phyloP scores from a whole-genome alignment of 1,284 basidiomycete genomes.

The Hemileia vastatrix region DNA sequence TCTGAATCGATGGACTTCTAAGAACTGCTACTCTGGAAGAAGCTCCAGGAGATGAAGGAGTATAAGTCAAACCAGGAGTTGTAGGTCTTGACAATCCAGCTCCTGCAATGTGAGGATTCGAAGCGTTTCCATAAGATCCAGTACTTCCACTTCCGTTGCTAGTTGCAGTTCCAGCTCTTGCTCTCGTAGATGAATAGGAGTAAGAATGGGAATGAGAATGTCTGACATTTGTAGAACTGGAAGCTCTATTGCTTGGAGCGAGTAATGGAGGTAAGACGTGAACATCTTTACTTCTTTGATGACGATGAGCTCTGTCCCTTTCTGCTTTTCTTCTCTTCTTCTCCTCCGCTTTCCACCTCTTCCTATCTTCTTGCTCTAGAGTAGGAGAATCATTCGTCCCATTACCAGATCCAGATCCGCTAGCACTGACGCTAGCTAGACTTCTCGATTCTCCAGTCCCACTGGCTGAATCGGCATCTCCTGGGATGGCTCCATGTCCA shows the following conservation, averaged over 20 bases:
- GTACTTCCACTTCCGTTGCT: constrained; percentile 26
- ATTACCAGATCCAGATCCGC: background rate
- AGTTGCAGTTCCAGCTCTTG: constrained; percentile 8
- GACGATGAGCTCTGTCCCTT: constrained; percentile 21
- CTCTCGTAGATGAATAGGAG: constrained; percentile 26
- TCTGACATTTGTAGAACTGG: constrained; percentile 32
- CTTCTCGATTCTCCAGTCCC: constrained; percentile 12
- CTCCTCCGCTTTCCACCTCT: constrained; percentile 14
- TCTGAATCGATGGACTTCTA: constrained; percentile 21
- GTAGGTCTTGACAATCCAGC: constrained; percentile 25
- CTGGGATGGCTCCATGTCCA: constrained; percentile 34
- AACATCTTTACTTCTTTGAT: constrained; percentile 33
- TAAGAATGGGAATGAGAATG: constrained; percentile 25
- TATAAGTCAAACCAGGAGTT: constrained; percentile 28
- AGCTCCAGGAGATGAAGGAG: constrained; percentile 28
- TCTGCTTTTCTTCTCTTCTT: background rate
- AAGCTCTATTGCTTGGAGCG: constrained; percentile 28
- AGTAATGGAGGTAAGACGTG: constrained; percentile 34
- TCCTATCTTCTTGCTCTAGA: constrained; percentile 26
- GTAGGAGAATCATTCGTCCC: background rate
- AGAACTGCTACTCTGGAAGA: constrained; percentile 28
- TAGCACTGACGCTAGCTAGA: constrained; percentile 5
- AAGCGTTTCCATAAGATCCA: constrained; percentile 26
- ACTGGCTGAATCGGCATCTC: constrained; percentile 23
- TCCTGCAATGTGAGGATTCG: constrained; percentile 30